A percentile compares a stretch with the other conserved stretches of the same genome.
Conservation (phyloP, 345 rosid genomes). For the Microthlaspi erraticum region DNA sequence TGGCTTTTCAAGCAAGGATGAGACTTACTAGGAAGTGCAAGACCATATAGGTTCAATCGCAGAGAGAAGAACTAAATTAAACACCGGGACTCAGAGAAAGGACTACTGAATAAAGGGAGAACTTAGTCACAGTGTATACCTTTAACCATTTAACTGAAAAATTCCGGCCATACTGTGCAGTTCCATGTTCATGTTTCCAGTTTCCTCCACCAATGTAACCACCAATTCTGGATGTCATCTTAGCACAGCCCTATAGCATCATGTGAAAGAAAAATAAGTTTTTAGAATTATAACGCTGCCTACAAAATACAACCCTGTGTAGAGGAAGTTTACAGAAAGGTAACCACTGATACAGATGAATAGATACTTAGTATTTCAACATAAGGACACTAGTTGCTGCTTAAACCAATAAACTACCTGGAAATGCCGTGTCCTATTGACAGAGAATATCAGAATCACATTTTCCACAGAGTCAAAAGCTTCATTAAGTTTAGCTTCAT, state of each 20-base stretch:
- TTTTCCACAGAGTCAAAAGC: conserved; percentile 92
- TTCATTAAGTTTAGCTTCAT: conserved; percentile 95
- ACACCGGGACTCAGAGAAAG: background rate
- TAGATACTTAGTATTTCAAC: background rate
- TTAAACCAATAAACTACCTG: conserved; percentile 65
- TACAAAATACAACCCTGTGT: conserved; percentile 5
- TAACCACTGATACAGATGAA: conserved; percentile 27
- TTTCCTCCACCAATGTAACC: conserved; percentile 89
- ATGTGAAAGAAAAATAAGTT: conserved; percentile 16
- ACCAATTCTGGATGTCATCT: conserved; percentile 96
- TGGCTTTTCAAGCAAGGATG: conserved; percentile 11
- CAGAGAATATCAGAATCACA: conserved; percentile 94
- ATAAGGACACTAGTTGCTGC: background rate
- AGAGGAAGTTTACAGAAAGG: conserved; percentile 21
- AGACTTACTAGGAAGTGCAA: conserved; percentile 2
- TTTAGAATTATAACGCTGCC: conserved; percentile 1
- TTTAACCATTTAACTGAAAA: conserved; percentile 99
- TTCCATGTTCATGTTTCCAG: conserved; percentile 99
- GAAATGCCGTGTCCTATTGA: conserved; percentile 92
- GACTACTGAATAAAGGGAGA: conserved; percentile 8
- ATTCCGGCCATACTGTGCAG: conserved; percentile 95
- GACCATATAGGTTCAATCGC: conserved; percentile 9
- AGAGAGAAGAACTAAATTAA: conserved; percentile 13
- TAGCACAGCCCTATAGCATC: conserved; percentile 87
- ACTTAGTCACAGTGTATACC: conserved; percentile 49